Percentiles rank a stretch among this genome's conserved stretches.
phyloP scores from a whole-genome alignment of 768 basidiomycete genomes.

The Suillus fuscotomentosus region DNA sequence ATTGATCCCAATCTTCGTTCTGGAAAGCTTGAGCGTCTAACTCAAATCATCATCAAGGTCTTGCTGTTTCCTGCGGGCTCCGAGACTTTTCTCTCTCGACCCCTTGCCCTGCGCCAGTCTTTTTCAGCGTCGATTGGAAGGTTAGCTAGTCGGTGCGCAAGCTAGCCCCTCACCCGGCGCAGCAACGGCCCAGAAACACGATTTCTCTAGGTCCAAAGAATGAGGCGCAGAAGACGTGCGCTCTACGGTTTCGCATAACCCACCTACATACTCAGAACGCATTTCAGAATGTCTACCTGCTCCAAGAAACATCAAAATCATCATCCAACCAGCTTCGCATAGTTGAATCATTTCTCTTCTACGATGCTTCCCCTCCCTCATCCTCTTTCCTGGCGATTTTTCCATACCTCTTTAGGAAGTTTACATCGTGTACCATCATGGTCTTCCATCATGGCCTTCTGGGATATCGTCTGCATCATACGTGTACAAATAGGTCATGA shows the following conservation, averaged over 20 bases:
- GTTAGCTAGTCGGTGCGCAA: no score
- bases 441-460: no score
- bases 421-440: no score
- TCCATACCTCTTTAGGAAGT: no score
- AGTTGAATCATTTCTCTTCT: constrained; percentile 27
- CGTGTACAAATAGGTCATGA: no score
- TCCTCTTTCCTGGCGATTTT: constrained; percentile 53
- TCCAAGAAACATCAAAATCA: constrained; percentile 70
- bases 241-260: constrained; percentile 48
- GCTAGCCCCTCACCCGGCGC: constrained; percentile 26
- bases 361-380: constrained; percentile 17
- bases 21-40: constrained; percentile 65
- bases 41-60: constrained; percentile 71
- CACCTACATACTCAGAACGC: constrained; percentile 62
- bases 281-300: constrained; percentile 58
- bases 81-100: constrained; percentile 37
- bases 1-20: constrained; percentile 38
- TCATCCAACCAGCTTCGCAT: constrained; percentile 51
- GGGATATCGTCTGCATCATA: no score
- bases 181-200: constrained; percentile 46
- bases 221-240: constrained; percentile 48
- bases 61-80: constrained; percentile 54
- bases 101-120: constrained; percentile 25
- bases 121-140: neutral
- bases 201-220: constrained; percentile 37